These are phyloP conservation scores for Tetradesmus obliquus DNA, from an alignment of 139 green algal species.

Conservation along the genomic window DNA sequence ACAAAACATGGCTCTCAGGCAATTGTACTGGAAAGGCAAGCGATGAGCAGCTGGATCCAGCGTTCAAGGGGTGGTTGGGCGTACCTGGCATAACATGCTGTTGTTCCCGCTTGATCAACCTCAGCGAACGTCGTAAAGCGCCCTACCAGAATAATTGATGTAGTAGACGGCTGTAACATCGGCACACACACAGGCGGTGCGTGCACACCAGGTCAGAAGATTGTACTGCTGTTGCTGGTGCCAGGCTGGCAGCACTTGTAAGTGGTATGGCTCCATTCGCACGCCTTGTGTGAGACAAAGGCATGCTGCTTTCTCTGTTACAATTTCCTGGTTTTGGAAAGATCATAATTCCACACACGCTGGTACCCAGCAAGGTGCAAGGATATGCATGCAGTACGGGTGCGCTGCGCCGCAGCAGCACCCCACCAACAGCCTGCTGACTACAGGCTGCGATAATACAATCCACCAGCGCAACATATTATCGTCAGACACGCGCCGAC, in stretches of 20 bases:
- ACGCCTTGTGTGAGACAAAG: too few relatives aligned
- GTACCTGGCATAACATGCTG: neutral
- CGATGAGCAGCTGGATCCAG: neutral
- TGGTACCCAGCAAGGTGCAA: neutral
- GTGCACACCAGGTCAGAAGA: neutral
- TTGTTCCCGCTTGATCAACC: neutral
- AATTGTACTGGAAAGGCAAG: neutral
- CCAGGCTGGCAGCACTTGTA: neutral
- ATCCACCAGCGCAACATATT: neutral
- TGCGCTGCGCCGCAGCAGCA: neutral
- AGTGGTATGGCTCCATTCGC: too few relatives aligned
- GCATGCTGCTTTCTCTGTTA: too few relatives aligned
- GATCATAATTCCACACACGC: neutral
- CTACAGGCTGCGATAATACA: neutral
- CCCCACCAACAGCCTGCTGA: neutral
- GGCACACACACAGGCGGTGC: neutral
- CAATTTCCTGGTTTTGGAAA: too few relatives aligned
- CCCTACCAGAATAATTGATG: neutral
- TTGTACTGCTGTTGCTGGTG: neutral
- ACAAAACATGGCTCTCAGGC: neutral
- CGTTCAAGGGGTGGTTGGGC: neutral
- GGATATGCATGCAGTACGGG: neutral
- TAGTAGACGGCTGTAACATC: neutral
- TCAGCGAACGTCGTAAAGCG: neutral
- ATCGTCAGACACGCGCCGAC: neutral